Evolutionary conservation across 2,329 filamentous ascomycete species (phyloP).

Genomic region (Botryotinia narcissicola): DNA sequence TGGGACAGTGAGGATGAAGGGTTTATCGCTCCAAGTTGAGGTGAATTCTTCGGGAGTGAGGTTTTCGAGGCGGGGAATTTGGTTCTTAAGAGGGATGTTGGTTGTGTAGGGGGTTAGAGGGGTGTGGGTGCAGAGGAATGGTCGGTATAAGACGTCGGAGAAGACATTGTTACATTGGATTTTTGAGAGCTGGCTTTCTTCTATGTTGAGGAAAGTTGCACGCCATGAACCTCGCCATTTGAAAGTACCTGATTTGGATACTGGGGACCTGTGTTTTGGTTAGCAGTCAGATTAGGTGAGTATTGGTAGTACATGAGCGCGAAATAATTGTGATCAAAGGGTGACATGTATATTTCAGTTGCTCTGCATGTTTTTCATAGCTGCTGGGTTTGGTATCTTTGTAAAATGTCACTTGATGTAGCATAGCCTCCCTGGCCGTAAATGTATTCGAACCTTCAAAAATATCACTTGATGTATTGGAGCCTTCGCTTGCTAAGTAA

Average conservation of each 20-base stretch:
- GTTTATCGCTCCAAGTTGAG: constrained; percentile 70
- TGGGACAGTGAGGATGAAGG: constrained; percentile 82
- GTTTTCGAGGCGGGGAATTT: constrained; percentile 67
- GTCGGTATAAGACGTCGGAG: constrained; percentile 85
- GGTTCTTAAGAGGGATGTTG: constrained; percentile 70
- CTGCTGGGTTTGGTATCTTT: neutral
- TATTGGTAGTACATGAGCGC: neutral
- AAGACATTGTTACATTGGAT: constrained; percentile 77
- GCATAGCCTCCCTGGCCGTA: neutral
- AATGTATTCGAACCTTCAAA: neutral
- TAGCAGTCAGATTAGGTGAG: constrained; percentile 19
- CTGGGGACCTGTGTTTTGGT: constrained; percentile 30
- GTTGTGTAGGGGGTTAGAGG: constrained; percentile 62
- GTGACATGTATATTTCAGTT: neutral
- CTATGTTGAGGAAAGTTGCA: constrained; percentile 67
- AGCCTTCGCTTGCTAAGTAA: neutral
- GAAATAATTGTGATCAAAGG: neutral
- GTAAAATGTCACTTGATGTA: neutral
- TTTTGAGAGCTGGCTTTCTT: constrained; percentile 49
- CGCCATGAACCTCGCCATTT: constrained; percentile 83
- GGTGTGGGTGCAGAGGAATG: constrained; percentile 84
- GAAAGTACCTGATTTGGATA: constrained; percentile 36
- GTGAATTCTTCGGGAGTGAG: constrained; percentile 73
- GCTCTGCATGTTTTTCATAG: neutral
- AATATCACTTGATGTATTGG: neutral